Percentiles rank a stretch among this genome's conserved stretches.
Evolutionary conservation across 768 basidiomycete species (phyloP).

Genomic region (Pleurotus platypus): DNA sequence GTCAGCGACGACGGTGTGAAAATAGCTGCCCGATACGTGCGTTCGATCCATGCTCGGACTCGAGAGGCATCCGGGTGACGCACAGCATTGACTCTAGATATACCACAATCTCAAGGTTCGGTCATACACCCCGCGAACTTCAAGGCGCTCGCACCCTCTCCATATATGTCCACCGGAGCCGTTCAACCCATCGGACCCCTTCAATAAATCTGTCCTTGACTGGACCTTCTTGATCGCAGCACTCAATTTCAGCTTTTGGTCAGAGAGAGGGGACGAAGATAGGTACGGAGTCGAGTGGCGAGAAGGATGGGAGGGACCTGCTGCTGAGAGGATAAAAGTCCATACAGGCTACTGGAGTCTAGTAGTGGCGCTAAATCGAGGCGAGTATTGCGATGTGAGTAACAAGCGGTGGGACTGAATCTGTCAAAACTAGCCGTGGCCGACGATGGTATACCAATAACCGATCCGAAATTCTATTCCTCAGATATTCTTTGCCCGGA

Average conservation of each 20-base stretch:
- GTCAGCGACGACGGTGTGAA: constrained; percentile 60
- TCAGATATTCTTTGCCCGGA: constrained; percentile 70
- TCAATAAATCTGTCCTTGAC: constrained; percentile 57
- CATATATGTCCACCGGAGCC: constrained; percentile 71
- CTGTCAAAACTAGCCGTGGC: constrained; percentile 53
- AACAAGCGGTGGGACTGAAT: constrained; percentile 21
- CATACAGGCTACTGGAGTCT: constrained; percentile 89
- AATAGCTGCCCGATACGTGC: constrained; percentile 64
- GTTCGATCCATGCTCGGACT: constrained; percentile 33
- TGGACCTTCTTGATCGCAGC: constrained; percentile 88
- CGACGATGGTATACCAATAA: constrained; percentile 74
- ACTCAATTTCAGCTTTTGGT: constrained; percentile 91
- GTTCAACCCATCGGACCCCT: constrained; percentile 45
- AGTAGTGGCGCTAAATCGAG: constrained; percentile 79
- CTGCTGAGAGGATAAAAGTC: constrained; percentile 44
- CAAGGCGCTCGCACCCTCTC: constrained; percentile 73
- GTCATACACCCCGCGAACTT: constrained; percentile 75
- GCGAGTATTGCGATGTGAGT: constrained; percentile 31
- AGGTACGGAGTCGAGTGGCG: constrained; percentile 82
- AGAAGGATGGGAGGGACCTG: constrained; percentile 46
- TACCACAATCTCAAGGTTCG: constrained; percentile 52
- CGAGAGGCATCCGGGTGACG: constrained; percentile 6
- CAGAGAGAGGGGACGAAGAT: constrained; percentile 53
- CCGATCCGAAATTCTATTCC: constrained; percentile 75
- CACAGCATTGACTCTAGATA: constrained; percentile 41